Evolutionary conservation across 2,329 filamentous ascomycete species (phyloP).

Genomic region (Penicillium sp.): DNA sequence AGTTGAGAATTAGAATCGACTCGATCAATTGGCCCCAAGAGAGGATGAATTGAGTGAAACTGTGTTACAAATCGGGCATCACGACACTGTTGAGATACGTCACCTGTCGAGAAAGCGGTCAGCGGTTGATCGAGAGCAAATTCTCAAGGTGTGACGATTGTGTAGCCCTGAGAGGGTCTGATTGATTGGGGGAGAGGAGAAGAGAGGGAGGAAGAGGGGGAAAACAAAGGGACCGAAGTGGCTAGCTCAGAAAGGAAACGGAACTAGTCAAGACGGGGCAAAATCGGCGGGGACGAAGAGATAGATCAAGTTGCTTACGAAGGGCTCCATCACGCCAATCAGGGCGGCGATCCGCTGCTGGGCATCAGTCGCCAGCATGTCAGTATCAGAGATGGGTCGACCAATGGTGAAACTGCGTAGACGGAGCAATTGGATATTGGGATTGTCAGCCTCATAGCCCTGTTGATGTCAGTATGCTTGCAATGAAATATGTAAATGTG

Average conservation of each 20-base stretch:
- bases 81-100: constrained; percentile 73
- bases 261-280: constrained; percentile 25
- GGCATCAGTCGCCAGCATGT: constrained; percentile 65
- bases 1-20: background rate
- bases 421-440: constrained; percentile 79
- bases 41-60: background rate
- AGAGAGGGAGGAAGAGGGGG: background rate
- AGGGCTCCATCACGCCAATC: constrained; percentile 72
- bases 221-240: constrained; percentile 18
- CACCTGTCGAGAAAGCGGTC: constrained; percentile 55
- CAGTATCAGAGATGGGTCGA: constrained; percentile 66
- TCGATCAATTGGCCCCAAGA: background rate
- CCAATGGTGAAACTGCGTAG: constrained; percentile 78
- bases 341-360: constrained; percentile 68
- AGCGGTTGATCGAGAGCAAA: constrained; percentile 17
- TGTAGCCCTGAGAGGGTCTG: constrained; percentile 11
- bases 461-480: too few relatives aligned
- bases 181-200: constrained; percentile 21
- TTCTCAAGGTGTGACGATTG: background rate
- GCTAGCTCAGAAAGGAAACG: constrained; percentile 29
- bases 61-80: constrained; percentile 64
- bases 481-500: too few relatives aligned
- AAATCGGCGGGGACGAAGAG: constrained; percentile 30
- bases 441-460: constrained; percentile 75
- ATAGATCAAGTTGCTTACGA: constrained; percentile 63